Conservation (phyloP, 164 flowering plant genomes). For the Stephania cephalantha region DNA sequence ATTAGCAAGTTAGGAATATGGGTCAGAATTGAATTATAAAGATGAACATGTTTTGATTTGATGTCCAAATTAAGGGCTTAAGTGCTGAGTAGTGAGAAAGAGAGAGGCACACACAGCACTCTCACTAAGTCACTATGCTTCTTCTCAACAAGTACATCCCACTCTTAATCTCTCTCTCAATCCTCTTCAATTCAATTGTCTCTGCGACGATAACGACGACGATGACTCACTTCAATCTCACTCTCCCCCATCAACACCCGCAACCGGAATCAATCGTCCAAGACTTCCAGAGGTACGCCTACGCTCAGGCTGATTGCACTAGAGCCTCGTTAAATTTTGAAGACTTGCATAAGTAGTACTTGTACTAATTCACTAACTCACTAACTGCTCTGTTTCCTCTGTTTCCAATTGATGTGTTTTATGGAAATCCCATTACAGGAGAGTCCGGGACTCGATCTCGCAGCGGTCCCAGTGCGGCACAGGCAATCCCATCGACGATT, state of each 20-base stretch:
- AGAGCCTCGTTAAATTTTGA: no score
- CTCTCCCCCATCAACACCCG: constrained; percentile 10
- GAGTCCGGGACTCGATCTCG: constrained; percentile 36
- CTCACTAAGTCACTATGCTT: neutral
- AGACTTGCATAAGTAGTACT: no score
- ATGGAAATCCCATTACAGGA: constrained; percentile 29
- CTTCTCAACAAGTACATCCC: neutral
- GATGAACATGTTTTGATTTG: neutral
- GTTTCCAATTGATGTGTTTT: constrained; percentile 1
- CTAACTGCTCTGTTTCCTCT: neutral
- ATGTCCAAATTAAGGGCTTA: neutral
- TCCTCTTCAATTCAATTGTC: neutral
- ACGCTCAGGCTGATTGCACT: no score
- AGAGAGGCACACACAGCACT: no score
- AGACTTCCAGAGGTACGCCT: constrained; percentile 8
- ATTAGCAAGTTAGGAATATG: constrained; percentile 1
- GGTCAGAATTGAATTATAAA: neutral
- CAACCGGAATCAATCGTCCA: constrained; percentile 8
- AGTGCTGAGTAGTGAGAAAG: neutral
- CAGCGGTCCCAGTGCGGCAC: constrained; percentile 33
- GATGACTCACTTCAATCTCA: neutral
- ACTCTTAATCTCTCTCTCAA: neutral
- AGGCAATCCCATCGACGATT: constrained; percentile 74
- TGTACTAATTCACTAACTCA: neutral
- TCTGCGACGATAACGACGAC: no score